Percentiles rank a stretch among this genome's conserved stretches.
These are phyloP conservation scores for Monsonia emarginata DNA, from an alignment of 441 rosid genomes.

Conservation along the genomic window DNA sequence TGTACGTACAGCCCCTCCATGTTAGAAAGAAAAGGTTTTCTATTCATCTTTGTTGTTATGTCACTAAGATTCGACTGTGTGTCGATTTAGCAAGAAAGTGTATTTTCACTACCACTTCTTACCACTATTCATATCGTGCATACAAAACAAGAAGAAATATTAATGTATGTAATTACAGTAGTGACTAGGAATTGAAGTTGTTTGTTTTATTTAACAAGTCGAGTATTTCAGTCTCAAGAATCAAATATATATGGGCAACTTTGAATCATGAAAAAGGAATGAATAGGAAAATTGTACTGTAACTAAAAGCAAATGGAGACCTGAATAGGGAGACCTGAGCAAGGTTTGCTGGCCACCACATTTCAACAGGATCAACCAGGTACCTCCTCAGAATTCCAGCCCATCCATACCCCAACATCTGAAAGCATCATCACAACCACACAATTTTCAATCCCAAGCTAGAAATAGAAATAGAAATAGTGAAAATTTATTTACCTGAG, in stretches of 20 bases:
- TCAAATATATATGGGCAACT: too few species aligned
- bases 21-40: background rate
- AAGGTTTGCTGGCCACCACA: conserved; percentile 89
- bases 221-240: too few species aligned
- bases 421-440: too few species aligned
- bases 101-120: too few species aligned
- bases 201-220: too few species aligned
- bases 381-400: conserved; percentile 78
- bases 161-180: too few species aligned
- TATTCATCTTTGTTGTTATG: background rate
- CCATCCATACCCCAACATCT: conserved; percentile 64
- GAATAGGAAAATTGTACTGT: too few species aligned
- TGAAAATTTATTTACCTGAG: conserved; percentile 40
- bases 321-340: conserved; percentile 78
- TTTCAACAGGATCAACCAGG: conserved; percentile 84
- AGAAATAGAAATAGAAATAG: background rate
- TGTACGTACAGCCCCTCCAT: background rate
- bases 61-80: background rate
- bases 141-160: too few species aligned
- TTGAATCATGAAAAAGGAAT: too few species aligned
- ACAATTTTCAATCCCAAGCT: background rate
- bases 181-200: too few species aligned
- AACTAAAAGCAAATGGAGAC: conserved; percentile 15
- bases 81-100: too few species aligned
- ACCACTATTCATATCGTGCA: too few species aligned